These are phyloP conservation scores for Penicillium sp. DNA, from an alignment of 2,329 filamentous ascomycete genomes.

Conservation along the genomic window DNA sequence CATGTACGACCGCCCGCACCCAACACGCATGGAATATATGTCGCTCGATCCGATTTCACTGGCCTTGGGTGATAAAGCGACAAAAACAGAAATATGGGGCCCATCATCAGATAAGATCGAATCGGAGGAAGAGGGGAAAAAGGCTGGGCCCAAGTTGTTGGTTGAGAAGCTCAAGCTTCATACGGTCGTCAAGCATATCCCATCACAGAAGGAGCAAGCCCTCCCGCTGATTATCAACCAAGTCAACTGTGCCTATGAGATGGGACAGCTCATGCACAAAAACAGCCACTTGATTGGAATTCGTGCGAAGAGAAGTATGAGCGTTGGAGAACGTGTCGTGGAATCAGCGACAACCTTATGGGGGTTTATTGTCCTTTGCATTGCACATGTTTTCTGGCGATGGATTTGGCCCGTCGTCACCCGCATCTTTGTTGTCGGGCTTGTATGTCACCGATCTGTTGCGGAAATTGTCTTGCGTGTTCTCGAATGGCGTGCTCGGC, in stretches of 20 bases:
- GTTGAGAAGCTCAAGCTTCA: conserved; percentile 87
- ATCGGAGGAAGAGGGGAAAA: conserved; percentile 67
- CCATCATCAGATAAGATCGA: conserved; percentile 58
- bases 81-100: conserved; percentile 31
- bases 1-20: conserved; percentile 80
- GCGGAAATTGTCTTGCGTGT: conserved; percentile 76
- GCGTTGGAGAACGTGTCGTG: conserved; percentile 90
- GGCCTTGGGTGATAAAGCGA: conserved; percentile 71
- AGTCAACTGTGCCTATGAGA: conserved; percentile 92
- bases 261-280: conserved; percentile 79
- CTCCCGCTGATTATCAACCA: conserved; percentile 82
- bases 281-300: conserved; percentile 84
- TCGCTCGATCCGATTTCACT: conserved; percentile 86
- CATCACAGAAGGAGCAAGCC: conserved; percentile 78
- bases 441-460: conserved; percentile 75
- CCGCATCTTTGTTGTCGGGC: conserved; percentile 67
- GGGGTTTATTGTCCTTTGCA: conserved; percentile 65
- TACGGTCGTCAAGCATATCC: conserved; percentile 71
- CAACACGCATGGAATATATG: conserved; percentile 91
- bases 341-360: conserved; percentile 86
- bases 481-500: conserved; percentile 79
- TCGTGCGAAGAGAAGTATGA: conserved; percentile 77
- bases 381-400: conserved; percentile 68
- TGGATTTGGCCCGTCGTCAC: conserved; percentile 78
- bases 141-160: conserved; percentile 62